Evolutionary conservation across 441 rosid species (phyloP).

Genomic region (Gossypium lobatum): DNA sequence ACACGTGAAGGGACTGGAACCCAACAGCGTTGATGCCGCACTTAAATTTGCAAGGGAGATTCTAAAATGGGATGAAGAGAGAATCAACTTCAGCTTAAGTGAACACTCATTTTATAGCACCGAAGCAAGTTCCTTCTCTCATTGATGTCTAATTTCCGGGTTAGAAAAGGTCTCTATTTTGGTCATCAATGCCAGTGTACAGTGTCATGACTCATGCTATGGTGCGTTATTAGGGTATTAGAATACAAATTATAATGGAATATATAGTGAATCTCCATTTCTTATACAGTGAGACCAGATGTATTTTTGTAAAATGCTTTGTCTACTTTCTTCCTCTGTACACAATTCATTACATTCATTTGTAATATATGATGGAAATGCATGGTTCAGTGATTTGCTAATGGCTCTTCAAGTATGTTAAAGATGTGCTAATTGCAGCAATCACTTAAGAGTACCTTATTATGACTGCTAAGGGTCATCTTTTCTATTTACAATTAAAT

Average conservation of each 20-base stretch:
- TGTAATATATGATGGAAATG: slow-evolving; percentile 11
- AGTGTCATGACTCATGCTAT: not conserved
- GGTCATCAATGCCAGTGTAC: slow-evolving; percentile 25
- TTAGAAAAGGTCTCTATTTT: slow-evolving; percentile 7
- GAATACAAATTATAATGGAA: slow-evolving; percentile 5
- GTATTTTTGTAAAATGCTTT: slow-evolving; percentile 13
- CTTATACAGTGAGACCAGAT: not conserved
- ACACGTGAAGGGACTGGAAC: slow-evolving; percentile 69
- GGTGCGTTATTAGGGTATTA: not conserved
- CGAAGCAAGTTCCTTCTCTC: slow-evolving; percentile 69
- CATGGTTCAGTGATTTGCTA: not conserved
- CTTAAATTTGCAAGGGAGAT: slow-evolving; percentile 88
- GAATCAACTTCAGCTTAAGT: slow-evolving; percentile 55
- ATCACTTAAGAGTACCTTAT: not conserved
- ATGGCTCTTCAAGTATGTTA: not conserved
- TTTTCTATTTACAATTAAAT: slow-evolving; percentile 1
- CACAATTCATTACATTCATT: slow-evolving; percentile 17
- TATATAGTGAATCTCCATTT: slow-evolving; percentile 1
- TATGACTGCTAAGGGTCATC: not conserved
- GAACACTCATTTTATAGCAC: slow-evolving; percentile 83
- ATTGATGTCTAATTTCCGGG: slow-evolving; percentile 26
- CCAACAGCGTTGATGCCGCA: slow-evolving; percentile 51
- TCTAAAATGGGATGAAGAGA: slow-evolving; percentile 91
- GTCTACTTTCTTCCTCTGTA: slow-evolving; percentile 4
- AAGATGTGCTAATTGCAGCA: not conserved